Evolutionary conservation across 495 filamentous ascomycete genomes (phyloP).

Genomic region (Pseudomonodictys pantanalensis): DNA sequence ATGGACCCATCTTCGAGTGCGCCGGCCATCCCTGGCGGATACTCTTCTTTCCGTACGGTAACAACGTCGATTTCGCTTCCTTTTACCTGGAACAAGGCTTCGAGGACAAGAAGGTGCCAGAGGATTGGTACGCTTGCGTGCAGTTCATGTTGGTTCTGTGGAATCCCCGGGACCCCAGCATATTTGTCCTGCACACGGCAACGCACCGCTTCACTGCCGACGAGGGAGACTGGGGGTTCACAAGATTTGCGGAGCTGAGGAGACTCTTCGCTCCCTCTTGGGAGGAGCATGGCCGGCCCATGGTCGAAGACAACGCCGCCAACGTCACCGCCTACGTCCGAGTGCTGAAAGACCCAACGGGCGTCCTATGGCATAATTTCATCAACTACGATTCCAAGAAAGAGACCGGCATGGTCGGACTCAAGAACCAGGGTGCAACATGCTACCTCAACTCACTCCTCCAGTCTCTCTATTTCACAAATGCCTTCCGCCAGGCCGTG

Average conservation of each 20-base stretch:
- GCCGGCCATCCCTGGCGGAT: constrained; percentile 91
- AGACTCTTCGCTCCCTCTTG: constrained; percentile 72
- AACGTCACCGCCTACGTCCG: constrained; percentile 92
- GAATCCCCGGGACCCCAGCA: constrained; percentile 83
- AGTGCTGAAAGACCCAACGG: constrained; percentile 93
- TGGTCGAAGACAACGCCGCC: constrained; percentile 82
- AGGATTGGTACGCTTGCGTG: constrained; percentile 93
- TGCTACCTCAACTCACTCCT: constrained; percentile 98
- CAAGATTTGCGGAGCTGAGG: constrained; percentile 80
- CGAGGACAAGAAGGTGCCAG: constrained; percentile 62
- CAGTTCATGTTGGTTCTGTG: constrained; percentile 92
- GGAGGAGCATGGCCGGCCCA: constrained; percentile 65
- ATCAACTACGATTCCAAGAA: constrained; percentile 98
- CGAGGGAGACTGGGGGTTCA: constrained; percentile 99
- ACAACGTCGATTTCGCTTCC: constrained; percentile 85
- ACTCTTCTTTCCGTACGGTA: constrained; percentile 91
- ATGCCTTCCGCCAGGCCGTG: constrained; percentile 90
- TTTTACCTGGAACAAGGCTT: constrained; percentile 97
- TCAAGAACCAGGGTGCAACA: constrained; percentile 97
- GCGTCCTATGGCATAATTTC: constrained; percentile 99
- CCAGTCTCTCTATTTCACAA: constrained; percentile 96
- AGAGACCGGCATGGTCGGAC: constrained; percentile 93
- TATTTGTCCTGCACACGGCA: constrained; percentile 66
- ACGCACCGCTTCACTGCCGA: constrained; percentile 93
- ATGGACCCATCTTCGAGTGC: constrained; percentile 83